Evolutionary conservation across 208 protist genomes (phyloP), one percentile per base, ranked within the genome.

Genomic region (Herpetomonas tarakana): DNA sequence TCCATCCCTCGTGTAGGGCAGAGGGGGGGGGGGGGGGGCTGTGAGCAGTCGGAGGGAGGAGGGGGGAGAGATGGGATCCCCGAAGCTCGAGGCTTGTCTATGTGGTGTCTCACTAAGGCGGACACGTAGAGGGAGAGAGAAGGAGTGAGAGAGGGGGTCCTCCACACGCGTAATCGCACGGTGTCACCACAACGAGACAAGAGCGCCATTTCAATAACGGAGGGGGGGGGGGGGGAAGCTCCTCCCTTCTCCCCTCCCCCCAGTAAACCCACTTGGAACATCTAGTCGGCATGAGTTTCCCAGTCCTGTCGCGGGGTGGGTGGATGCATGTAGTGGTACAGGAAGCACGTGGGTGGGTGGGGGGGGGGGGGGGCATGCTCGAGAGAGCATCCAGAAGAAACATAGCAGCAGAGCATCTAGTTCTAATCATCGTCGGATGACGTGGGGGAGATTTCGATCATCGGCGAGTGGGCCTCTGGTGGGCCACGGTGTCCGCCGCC

Each of bases 341-440:
- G 9, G 35, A 14, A 6, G 35, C 35, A 14, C 35, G 6, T 41
- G 35, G 6, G 9, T 41, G 35, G 9, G 14, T 14, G 6, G 9
- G 9, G 14, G 6, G 14, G 35, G 14, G 35, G 35, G 35, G 14
- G 9, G 14, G 6, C 35, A 14, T 6, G 35, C 35, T 6, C 6
- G 9, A 14, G 35, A 6, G 35, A 6, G 6, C 14, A 14, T 41
- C 35, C n/a, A n/a, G n/a, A n/a, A n/a, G n/a, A n/a, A n/a, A n/a
- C n/a, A n/a, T n/a, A n/a, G n/a, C n/a, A n/a, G n/a, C n/a, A n/a
- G n/a, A n/a, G n/a, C n/a, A n/a, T n/a, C n/a, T n/a, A n/a, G n/a
- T n/a, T n/a, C n/a, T n/a, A n/a, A n/a, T 21, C 25, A 19, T 74
- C 68, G 38, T 74, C 68, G 0, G 62, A 74, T 12, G 68, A 74